Evolutionary conservation across 2,329 filamentous ascomycete species (phyloP), one percentile per base, ranked within the genome.

Genomic region (Xylariaceae sp.): DNA sequence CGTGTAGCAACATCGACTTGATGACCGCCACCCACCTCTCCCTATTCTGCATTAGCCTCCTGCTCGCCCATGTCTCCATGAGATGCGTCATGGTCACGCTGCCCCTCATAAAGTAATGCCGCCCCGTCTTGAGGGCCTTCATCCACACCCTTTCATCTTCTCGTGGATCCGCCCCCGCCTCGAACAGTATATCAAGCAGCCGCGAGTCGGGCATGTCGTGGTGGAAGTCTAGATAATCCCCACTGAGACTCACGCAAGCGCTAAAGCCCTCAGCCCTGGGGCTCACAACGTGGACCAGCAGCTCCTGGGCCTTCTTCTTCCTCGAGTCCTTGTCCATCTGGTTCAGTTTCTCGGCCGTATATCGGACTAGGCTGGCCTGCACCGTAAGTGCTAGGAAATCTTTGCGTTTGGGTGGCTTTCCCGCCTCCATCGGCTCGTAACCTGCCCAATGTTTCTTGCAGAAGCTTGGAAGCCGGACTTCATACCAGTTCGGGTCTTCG

Each of bases 401-500:
- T 29, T 66, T 67, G 16, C 70, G 67, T 51, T 70, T 70, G 2
- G 70, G 69, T 14, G 70, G 63, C 53, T 70, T 70, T 20, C 70
- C 69, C 1, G 67, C 62, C 45, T 69, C 70, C 70, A 71, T 71
- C 20, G 70, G 70, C 54, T 71, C 70, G 47, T 64, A 71, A 47
- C 63, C 64, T 6, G 69, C 60, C 70, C 70, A 71, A 48, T 71
- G 69, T 46, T 65, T 67, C 29, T 57, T 57, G 20, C 67, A 60
- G 18, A 69, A 61, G 2, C 42, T 59, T 2, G 68, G 68, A 1
- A 70, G 65, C 40, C 68, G 64, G 6, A 52, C 53, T 1, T 71
- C 66, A 48, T 64, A 67, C 69, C 69, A 71, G 40, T 71, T 64
- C 2, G 68, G 67, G 46, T 71, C 69, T 45, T 71, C 69, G 42